These are phyloP conservation scores for Diacronema lutheri DNA, from an alignment of 78 protist species.

Conservation along the genomic window DNA sequence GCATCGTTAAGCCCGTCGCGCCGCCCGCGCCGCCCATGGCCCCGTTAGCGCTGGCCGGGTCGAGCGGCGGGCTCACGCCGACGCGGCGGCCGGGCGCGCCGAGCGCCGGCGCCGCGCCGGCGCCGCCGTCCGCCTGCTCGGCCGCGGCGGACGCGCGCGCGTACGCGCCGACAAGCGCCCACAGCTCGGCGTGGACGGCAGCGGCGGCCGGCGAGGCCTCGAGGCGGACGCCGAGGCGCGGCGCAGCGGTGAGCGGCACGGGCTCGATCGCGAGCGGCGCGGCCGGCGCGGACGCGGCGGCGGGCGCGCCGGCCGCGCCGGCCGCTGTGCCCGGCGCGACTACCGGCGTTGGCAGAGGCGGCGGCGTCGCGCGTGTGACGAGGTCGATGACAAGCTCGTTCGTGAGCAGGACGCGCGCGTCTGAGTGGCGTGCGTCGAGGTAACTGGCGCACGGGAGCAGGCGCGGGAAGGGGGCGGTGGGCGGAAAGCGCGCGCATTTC, in stretches of 20 bases:
- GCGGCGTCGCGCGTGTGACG: background rate
- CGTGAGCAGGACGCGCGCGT: constrained; percentile 2
- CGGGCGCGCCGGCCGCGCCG: background rate
- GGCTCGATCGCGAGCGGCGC: too few relatives aligned
- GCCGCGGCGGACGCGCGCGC: too few relatives aligned
- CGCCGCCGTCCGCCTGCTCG: background rate
- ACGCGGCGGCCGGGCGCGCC: background rate
- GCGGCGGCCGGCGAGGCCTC: background rate
- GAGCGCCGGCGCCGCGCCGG: background rate
- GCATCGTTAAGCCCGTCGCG: too few relatives aligned
- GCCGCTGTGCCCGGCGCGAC: background rate
- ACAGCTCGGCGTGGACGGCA: background rate
- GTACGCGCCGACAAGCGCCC: background rate
- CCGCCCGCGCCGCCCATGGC: background rate
- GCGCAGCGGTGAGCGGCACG: background rate
- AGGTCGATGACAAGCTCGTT: background rate
- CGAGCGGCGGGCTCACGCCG: background rate
- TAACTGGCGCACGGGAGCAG: too few relatives aligned
- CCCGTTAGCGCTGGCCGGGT: background rate
- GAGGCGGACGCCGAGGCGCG: background rate
- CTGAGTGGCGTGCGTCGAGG: constrained; percentile 52
- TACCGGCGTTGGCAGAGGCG: background rate
- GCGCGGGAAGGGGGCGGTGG: too few relatives aligned
- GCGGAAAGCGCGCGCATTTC: too few relatives aligned
- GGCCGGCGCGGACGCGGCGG: background rate